phyloP scores from a whole-genome alignment of 108 stramenopile genomes.

The Phaeodactylum tricornutum region DNA sequence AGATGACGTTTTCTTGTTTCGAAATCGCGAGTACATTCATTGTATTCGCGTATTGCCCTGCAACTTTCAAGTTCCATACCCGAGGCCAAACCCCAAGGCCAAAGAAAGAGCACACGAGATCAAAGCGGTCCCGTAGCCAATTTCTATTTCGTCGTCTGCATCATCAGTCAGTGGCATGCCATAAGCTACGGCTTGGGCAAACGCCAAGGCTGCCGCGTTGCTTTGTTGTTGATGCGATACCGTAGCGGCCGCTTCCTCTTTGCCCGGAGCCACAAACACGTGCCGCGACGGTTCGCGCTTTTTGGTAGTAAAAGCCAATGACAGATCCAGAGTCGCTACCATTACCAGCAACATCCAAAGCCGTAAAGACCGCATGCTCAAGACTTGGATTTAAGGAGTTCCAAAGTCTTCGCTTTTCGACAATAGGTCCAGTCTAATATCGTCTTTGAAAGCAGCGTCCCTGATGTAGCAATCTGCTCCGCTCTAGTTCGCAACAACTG shows the following conservation, averaged over 20 bases:
- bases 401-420: too few species aligned
- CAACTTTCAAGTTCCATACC: slow-evolving; percentile 56
- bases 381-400: too few species aligned
- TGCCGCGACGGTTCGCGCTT: slow-evolving; percentile 1
- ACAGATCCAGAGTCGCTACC: too few species aligned
- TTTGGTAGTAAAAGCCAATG: slow-evolving; percentile 5
- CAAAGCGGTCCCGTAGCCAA: slow-evolving; percentile 65
- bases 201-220: slow-evolving; percentile 37
- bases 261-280: background rate
- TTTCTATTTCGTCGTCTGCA: slow-evolving; percentile 41
- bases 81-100: slow-evolving; percentile 79
- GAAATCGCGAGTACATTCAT: too few species aligned
- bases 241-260: background rate
- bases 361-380: too few species aligned
- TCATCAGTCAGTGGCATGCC: slow-evolving; percentile 9
- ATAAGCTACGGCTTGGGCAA: slow-evolving; percentile 26
- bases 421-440: too few species aligned
- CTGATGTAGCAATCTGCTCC: too few species aligned
- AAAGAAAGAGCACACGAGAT: slow-evolving; percentile 72
- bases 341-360: too few species aligned
- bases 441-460: too few species aligned
- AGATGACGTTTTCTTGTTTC: too few species aligned
- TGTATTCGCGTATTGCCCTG: too few species aligned
- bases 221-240: slow-evolving; percentile 3
- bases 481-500: too few species aligned